These are phyloP conservation scores for Bryum argenteum DNA, from an alignment of 225 moss, liverwort and hornwort species.

Conservation along the genomic window DNA sequence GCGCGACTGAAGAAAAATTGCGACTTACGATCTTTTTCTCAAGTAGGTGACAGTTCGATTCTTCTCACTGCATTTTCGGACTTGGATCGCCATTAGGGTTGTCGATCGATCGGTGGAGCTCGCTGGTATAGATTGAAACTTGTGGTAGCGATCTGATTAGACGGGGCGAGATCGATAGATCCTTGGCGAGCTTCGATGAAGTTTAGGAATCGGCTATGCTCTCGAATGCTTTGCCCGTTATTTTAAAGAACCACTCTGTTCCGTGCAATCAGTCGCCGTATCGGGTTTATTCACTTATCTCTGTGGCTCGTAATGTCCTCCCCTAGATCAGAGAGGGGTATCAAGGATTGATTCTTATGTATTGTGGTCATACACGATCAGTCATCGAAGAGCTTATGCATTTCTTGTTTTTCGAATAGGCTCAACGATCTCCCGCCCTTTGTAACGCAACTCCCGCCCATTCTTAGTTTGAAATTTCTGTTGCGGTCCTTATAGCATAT, in stretches of 20 bases:
- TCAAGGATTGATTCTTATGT: slow-evolving; percentile 14
- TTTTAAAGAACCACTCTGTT: not conserved
- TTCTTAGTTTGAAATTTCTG: not conserved
- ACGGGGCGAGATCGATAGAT: slow-evolving; percentile 20
- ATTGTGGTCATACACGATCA: not conserved
- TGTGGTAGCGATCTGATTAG: slow-evolving; percentile 18
- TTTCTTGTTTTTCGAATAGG: not conserved
- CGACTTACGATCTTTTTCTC: slow-evolving; percentile 9
- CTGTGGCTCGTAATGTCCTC: not conserved
- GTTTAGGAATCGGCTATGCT: not conserved
- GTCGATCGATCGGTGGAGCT: not conserved
- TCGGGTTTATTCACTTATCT: not conserved
- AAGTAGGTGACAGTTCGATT: not conserved
- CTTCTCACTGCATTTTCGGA: not conserved
- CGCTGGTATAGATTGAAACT: not conserved
- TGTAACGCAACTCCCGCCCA: not conserved
- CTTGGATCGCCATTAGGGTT: slow-evolving; percentile 12
- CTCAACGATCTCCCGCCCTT: not conserved
- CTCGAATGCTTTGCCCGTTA: too few species aligned
- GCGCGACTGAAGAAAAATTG: slow-evolving; percentile 9
- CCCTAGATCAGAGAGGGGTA: slow-evolving; percentile 4
- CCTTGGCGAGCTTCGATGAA: not conserved
- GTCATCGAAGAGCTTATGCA: not conserved
- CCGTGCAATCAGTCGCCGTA: not conserved
- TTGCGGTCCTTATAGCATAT: not conserved